Conservation (phyloP, 2,329 filamentous ascomycete species). For the Diplodia sapinea region DNA sequence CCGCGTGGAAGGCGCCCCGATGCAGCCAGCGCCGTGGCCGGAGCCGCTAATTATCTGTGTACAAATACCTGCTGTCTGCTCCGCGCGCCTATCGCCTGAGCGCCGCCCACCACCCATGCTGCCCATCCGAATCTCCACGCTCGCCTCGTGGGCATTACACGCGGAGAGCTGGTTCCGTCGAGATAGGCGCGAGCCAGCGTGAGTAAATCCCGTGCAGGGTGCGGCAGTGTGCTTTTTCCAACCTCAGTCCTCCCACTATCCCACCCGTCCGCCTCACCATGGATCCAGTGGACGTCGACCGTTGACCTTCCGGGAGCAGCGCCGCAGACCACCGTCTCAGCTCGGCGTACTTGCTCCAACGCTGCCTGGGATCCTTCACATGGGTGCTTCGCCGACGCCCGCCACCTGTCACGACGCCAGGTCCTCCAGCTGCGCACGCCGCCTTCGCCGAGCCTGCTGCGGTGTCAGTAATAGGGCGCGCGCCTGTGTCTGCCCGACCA, state of each 20-base stretch:
- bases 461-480: slow-evolving; percentile 4
- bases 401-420: slow-evolving; percentile 12
- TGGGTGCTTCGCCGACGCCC: slow-evolving; percentile 9
- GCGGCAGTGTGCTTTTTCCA: slow-evolving; percentile 3
- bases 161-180: neutral
- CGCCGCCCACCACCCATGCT: slow-evolving; percentile 13
- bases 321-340: neutral
- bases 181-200: slow-evolving; percentile 20
- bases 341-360: neutral
- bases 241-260: slow-evolving; percentile 11
- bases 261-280: neutral
- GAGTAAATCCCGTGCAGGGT: slow-evolving; percentile 7
- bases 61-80: slow-evolving; percentile 23
- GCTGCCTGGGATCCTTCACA: slow-evolving; percentile 11
- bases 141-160: slow-evolving; percentile 16
- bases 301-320: neutral
- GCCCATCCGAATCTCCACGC: slow-evolving; percentile 20
- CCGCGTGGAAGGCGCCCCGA: slow-evolving; percentile 18
- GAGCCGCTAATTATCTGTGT: slow-evolving; percentile 4
- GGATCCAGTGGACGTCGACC: neutral
- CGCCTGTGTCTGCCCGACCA: slow-evolving; percentile 13
- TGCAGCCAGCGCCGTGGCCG: neutral
- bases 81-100: slow-evolving; percentile 16
- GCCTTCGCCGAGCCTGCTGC: slow-evolving; percentile 10
- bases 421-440: slow-evolving; percentile 18